Percentiles rank a stretch among this genome's conserved stretches.
Evolutionary conservation across 2,329 filamentous ascomycete genomes (phyloP).

Genomic region (Colletotrichum sansevieriae): DNA sequence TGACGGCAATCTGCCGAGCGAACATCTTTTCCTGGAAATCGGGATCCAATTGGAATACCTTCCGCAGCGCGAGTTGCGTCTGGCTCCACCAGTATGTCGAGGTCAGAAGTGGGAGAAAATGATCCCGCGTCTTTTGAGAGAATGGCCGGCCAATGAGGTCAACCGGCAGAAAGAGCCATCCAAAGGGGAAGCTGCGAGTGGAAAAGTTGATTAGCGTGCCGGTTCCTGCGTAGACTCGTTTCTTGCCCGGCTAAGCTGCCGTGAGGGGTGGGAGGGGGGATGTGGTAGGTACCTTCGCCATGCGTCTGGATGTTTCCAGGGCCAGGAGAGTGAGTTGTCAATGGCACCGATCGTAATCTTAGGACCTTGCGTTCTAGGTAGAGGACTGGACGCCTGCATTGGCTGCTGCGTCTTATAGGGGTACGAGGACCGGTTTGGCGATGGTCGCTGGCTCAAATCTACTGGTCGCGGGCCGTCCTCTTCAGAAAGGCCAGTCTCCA

Average conservation of each 20-base stretch:
- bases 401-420: slow-evolving; percentile 85
- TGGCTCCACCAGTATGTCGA: slow-evolving; percentile 98
- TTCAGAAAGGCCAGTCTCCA: slow-evolving; percentile 61
- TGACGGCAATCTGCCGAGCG: slow-evolving; percentile 96
- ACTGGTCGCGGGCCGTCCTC: slow-evolving; percentile 74
- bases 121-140: slow-evolving; percentile 90
- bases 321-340: slow-evolving; percentile 98
- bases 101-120: slow-evolving; percentile 95
- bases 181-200: slow-evolving; percentile 89
- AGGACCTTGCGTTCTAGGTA: slow-evolving; percentile 61
- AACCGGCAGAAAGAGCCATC: slow-evolving; percentile 97
- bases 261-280: neutral
- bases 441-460: slow-evolving; percentile 59
- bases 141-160: slow-evolving; percentile 97
- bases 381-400: slow-evolving; percentile 79
- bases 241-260: slow-evolving; percentile 1
- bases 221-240: neutral
- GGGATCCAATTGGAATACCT: slow-evolving; percentile 89
- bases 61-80: slow-evolving; percentile 87
- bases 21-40: slow-evolving; percentile 99
- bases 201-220: slow-evolving; percentile 19
- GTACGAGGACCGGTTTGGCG: slow-evolving; percentile 61
- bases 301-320: slow-evolving; percentile 98
- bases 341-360: slow-evolving; percentile 89
- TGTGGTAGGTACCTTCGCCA: slow-evolving; percentile 66